Evolutionary conservation across 2,329 filamentous ascomycete genomes (phyloP), one percentile per base, ranked within the genome.

Genomic region (Dactylellina sp.): DNA sequence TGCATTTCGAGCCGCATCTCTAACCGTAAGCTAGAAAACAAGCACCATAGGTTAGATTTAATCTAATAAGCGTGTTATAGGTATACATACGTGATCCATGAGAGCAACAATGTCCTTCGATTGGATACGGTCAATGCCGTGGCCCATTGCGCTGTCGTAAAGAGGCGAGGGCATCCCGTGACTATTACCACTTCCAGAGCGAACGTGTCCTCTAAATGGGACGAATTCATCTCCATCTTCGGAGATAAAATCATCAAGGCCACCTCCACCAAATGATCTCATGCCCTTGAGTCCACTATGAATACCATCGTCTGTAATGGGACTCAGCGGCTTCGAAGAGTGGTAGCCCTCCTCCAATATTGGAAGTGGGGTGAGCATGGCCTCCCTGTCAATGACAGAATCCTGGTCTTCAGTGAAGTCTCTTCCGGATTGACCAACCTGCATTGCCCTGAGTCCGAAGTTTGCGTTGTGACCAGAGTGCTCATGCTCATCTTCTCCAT

Each of bases 51-150:
- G 71, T 49, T 37, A 52, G 50, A 11, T 32, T 32, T n/a, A 5
- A 57, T 12, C 12, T 22, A 44, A 7, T 18, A 18, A 11, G 49
- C 46, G 4, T 24, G 50, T 9, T 63, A 28, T 66, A 47, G 24
- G 65, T 65, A 50, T 56, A 84, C 88, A 85, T 82, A 89, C 87
- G 81, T 99, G 95, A 80, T 99, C 94, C 95, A 99, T 99, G 74
- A 99, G 84, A 22, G 94, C 92, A 76, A 99, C 91, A 78, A 99
- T 96, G 79, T 99, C 95, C 82, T 96, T 95, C 49, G 93, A 97
- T 80, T 98, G 90, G 57, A 99, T 98, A 52, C 90, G 87, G 77
- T 98, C 93, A 59, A 97, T 91, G 35, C 93, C 93, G 75, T 88
- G 89, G 59, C 94, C 94, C 0, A 91, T 96, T 2, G 93, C 87